These are phyloP conservation scores for Boletellus sp. DNA, from an alignment of 768 basidiomycete genomes.

Conservation along the genomic window DNA sequence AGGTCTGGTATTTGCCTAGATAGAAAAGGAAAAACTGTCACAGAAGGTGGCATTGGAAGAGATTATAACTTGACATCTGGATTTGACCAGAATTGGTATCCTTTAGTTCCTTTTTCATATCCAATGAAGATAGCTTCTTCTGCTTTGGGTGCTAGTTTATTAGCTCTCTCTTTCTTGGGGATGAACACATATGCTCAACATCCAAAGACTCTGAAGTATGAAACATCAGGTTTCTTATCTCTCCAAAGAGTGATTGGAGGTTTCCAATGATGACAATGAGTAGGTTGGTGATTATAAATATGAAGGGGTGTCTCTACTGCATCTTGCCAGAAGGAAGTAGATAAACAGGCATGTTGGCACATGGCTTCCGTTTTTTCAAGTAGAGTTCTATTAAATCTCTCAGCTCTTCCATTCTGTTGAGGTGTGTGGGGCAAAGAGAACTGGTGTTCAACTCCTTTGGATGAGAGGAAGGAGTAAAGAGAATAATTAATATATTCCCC, in stretches of 20 bases:
- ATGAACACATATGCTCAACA: neutral
- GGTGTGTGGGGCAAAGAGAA: neutral
- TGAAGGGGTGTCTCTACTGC: neutral
- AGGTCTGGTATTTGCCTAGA: too few species aligned
- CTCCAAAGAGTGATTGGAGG: neutral
- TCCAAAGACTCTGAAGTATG: neutral
- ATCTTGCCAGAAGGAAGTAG: neutral
- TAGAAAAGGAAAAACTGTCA: neutral
- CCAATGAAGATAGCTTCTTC: neutral
- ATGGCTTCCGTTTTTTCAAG: neutral
- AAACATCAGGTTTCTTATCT: neutral
- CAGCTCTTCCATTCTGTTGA: neutral
- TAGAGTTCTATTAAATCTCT: neutral
- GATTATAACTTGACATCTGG: neutral
- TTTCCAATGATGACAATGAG: neutral
- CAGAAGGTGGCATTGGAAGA: neutral
- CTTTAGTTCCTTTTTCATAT: neutral
- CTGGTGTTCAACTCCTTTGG: neutral
- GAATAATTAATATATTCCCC: neutral
- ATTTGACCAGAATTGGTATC: neutral
- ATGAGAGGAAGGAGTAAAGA: neutral
- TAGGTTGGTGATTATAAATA: neutral
- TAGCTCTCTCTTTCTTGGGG: neutral
- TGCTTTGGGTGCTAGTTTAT: neutral
- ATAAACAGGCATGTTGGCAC: neutral